Percentiles rank a stretch among this genome's conserved stretches.
These are phyloP conservation scores for Lactarius evosmus DNA, from an alignment of 768 basidiomycete species.

Conservation along the genomic window DNA sequence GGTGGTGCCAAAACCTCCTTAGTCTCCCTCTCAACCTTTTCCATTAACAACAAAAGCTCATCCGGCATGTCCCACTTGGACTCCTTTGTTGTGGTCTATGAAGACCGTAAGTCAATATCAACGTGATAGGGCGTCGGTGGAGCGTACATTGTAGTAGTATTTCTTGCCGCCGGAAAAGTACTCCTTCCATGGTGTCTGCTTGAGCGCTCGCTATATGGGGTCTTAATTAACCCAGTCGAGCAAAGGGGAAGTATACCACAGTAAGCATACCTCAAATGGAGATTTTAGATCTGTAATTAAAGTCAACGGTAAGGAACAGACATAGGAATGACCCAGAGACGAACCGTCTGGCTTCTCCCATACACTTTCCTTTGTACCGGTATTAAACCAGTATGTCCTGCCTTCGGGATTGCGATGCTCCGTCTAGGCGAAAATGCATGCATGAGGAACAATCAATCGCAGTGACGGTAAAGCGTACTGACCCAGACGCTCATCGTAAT, in stretches of 20 bases:
- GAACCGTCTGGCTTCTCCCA: conserved; percentile 98
- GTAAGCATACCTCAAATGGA: conserved; percentile 72
- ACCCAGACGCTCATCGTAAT: conserved; percentile 22
- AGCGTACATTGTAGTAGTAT: conserved; percentile 81
- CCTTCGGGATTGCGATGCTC: conserved; percentile 95
- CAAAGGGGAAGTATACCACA: conserved; percentile 1
- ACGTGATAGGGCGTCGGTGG: neutral
- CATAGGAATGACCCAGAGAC: conserved; percentile 26
- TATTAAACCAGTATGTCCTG: conserved; percentile 98
- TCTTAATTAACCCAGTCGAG: neutral
- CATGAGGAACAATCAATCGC: neutral
- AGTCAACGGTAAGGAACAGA: neutral
- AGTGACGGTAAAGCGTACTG: neutral
- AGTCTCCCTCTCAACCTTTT: conserved; percentile 79
- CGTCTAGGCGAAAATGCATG: conserved; percentile 47
- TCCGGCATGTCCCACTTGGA: conserved; percentile 99
- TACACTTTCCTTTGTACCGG: conserved; percentile 81
- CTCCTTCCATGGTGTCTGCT: conserved; percentile 92
- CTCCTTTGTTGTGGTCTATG: conserved; percentile 79
- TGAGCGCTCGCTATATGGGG: conserved; percentile 67
- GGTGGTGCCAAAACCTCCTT: conserved; percentile 36
- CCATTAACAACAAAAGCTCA: conserved; percentile 79
- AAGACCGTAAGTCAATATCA: conserved; percentile 10
- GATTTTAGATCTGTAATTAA: conserved; percentile 57
- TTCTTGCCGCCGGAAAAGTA: conserved; percentile 90